Conservation (phyloP, 345 rosid species). For the Salix udensis region DNA sequence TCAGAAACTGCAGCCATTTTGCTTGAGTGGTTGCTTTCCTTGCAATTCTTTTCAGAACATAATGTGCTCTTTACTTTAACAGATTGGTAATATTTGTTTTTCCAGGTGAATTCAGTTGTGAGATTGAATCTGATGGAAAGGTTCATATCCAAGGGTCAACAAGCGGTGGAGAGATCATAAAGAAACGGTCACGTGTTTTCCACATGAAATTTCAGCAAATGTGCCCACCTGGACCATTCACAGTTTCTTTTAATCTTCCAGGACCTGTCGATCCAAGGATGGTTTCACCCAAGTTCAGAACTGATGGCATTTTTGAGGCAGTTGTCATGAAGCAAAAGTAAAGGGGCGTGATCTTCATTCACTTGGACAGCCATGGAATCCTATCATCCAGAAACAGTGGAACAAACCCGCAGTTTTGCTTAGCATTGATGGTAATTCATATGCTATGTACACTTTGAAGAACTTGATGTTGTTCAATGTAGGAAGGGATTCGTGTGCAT, state of each 20-base stretch:
- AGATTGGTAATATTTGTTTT: not conserved
- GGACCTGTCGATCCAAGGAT: conserved; percentile 25
- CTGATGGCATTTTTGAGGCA: conserved; percentile 22
- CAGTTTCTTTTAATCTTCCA: conserved; percentile 18
- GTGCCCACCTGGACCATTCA: conserved; percentile 14
- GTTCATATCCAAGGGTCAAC: conserved; percentile 14
- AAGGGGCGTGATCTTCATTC: not conserved
- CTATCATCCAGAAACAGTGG: not conserved
- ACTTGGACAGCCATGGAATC: not conserved
- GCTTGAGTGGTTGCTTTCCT: not conserved
- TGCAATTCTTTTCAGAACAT: not conserved
- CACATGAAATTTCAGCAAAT: not conserved
- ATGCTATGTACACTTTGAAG: not conserved
- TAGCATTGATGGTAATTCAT: not conserved
- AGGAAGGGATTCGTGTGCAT: not conserved
- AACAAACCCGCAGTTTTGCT: not conserved
- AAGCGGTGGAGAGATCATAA: conserved; percentile 9
- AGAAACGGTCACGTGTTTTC: conserved; percentile 16
- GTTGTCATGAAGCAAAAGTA: conserved; percentile 1
- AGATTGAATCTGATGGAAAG: conserved; percentile 13
- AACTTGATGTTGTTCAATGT: not conserved
- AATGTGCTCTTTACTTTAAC: not conserved
- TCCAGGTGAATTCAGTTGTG: conserved; percentile 24
- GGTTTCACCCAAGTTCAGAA: conserved; percentile 16
- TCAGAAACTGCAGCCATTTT: not conserved